Conservation (phyloP, 352 stramenopile species). For the Phytophthora tubulina region DNA sequence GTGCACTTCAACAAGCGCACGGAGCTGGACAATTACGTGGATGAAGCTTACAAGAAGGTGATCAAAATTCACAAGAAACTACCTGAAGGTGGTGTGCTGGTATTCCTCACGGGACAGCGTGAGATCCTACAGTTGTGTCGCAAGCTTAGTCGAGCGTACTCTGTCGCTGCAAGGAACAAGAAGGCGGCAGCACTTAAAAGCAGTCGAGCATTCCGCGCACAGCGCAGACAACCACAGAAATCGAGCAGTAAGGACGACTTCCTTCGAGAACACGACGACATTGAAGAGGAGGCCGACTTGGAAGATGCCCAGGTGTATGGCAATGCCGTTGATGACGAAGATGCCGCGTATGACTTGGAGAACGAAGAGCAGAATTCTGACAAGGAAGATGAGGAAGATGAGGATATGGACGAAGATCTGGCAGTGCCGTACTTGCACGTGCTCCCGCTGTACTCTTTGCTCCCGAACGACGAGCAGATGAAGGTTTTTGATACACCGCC, state of each 20-base stretch:
- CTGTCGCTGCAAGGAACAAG: slow-evolving; percentile 46
- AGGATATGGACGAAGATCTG: slow-evolving; percentile 79
- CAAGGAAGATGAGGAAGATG: slow-evolving; percentile 76
- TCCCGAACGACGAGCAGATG: slow-evolving; percentile 97
- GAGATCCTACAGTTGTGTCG: slow-evolving; percentile 95
- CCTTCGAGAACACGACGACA: slow-evolving; percentile 82
- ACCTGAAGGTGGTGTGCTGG: slow-evolving; percentile 96
- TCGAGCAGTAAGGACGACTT: slow-evolving; percentile 53
- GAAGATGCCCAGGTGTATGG: slow-evolving; percentile 76
- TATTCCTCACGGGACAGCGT: slow-evolving; percentile 98
- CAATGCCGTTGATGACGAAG: slow-evolving; percentile 55
- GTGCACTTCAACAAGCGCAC: slow-evolving; percentile 99
- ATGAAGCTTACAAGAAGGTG: slow-evolving; percentile 96
- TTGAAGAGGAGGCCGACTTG: slow-evolving; percentile 82
- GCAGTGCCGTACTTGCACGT: slow-evolving; percentile 89
- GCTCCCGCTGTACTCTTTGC: slow-evolving; percentile 97
- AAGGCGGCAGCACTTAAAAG: slow-evolving; percentile 39
- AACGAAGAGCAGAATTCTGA: slow-evolving; percentile 48
- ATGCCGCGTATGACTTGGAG: slow-evolving; percentile 57
- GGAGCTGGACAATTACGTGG: slow-evolving; percentile 97
- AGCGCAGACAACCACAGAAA: slow-evolving; percentile 26
- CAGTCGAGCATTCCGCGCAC: slow-evolving; percentile 34
- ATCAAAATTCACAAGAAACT: slow-evolving; percentile 98
- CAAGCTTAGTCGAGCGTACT: slow-evolving; percentile 70
- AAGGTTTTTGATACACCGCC: slow-evolving; percentile 89